Evolutionary conservation across 148 eudicot species (phyloP), one percentile per base, ranked within the genome.

Genomic region (Rhododendron kiyosumense): DNA sequence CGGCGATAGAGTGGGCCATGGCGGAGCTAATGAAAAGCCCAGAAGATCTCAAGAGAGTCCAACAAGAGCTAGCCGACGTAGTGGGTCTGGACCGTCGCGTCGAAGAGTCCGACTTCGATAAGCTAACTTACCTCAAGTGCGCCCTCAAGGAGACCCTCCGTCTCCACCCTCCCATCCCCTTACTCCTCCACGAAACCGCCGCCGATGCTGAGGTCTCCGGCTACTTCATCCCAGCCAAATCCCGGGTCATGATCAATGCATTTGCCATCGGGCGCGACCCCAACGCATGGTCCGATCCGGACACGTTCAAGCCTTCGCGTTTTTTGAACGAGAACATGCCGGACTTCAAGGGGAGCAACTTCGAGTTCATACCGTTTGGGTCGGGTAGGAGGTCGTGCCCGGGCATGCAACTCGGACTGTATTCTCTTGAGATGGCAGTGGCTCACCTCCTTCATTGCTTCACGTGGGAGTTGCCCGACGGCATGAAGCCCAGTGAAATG

Each of bases 1-100:
- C 97, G 1, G 97, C 97, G 5, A 93, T 94, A n/a, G 97, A 94
- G 84, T 94, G 97, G 97, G 90, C 93, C 20, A 90, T 94, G 93
- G 63, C 95, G 0, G 95, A 93, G 83, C 88, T 94, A 10, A 88
- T 94, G 87, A 86, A 78, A 28, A 91, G 89, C 85, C 97, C 97
- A 2, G 90, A 88, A 0, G 91, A 90, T 36, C 87, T 94, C 57
- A 94, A 90, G 81, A 82, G 92, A 82, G 97, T 91, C 91, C 97
- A 94, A 80, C 89, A 88, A 79, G 97, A 94, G 81, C 93, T 94
- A 18, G 87, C 86, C 2, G 90, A 89, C 15, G 93, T 90, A 0
- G 92, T 94, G 0, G 94, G 94, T 8, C 86, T 93, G 26, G 61
- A 86, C 65, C 90, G 94, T 0, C 89, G 88, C 5, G 93, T 94